Evolutionary conservation across 148 eudicot species (phyloP).

Genomic region (Nepenthes gracilis): DNA sequence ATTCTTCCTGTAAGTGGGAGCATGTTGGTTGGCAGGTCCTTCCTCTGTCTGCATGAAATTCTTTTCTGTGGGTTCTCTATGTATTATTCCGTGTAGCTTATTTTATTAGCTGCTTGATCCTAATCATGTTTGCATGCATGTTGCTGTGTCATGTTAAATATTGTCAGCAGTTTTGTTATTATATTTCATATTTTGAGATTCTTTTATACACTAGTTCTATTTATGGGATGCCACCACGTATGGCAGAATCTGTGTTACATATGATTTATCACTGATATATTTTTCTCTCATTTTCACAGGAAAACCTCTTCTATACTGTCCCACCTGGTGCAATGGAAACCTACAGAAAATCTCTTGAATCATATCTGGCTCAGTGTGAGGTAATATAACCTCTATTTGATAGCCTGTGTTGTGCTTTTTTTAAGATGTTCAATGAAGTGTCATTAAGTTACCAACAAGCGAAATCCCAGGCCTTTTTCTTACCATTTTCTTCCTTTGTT

Average conservation of each 20-base stretch:
- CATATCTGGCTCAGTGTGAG: constrained; percentile 47
- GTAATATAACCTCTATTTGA: constrained; percentile 17
- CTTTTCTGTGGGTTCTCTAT: too few relatives aligned
- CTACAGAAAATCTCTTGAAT: constrained; percentile 64
- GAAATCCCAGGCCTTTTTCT: neutral
- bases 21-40: too few relatives aligned
- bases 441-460: neutral
- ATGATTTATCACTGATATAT: neutral
- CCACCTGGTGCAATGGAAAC: constrained; percentile 65
- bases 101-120: too few relatives aligned
- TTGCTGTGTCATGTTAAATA: too few relatives aligned
- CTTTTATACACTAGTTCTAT: neutral
- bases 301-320: constrained; percentile 61
- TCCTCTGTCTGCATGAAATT: too few relatives aligned
- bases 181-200: too few relatives aligned
- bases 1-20: too few relatives aligned
- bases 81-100: too few relatives aligned
- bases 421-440: neutral
- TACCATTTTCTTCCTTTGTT: too few relatives aligned
- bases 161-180: too few relatives aligned
- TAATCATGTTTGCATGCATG: too few relatives aligned
- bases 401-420: neutral
- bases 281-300: constrained; percentile 30
- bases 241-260: neutral
- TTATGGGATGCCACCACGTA: neutral